A percentile compares a stretch with the other conserved stretches of the same genome.
Conservation (phyloP, 805 yeast species). For the Metschnikowia vanudenii region DNA sequence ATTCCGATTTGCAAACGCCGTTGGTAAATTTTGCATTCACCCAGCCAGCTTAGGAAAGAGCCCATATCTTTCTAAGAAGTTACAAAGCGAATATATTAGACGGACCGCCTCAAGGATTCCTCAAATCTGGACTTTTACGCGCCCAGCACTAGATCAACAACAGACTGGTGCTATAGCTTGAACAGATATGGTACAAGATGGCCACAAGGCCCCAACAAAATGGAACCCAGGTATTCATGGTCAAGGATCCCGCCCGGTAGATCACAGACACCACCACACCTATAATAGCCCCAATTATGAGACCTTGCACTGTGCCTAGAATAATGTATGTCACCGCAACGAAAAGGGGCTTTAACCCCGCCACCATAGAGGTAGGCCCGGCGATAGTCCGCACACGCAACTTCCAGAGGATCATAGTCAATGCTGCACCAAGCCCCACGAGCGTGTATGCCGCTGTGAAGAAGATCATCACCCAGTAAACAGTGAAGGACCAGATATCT, state of each 20-base stretch:
- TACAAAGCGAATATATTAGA: too few species aligned
- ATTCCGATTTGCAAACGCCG: too few species aligned
- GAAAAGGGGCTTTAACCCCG: constrained; percentile 30
- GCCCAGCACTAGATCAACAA: constrained; percentile 20
- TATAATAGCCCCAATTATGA: constrained; percentile 69
- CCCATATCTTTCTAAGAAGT: too few species aligned
- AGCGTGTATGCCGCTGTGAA: constrained; percentile 59
- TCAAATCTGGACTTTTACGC: too few species aligned
- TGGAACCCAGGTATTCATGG: constrained; percentile 96
- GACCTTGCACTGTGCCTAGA: constrained; percentile 62
- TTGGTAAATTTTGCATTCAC: too few species aligned
- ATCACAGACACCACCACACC: constrained; percentile 75
- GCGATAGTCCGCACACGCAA: constrained; percentile 15
- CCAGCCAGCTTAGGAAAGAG: too few species aligned
- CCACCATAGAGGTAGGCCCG: constrained; percentile 1
- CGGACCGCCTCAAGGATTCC: too few species aligned
- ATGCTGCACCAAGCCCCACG: constrained; percentile 60
- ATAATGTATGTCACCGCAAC: constrained; percentile 48
- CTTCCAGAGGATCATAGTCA: constrained; percentile 24
- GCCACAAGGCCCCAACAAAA: constrained; percentile 73
- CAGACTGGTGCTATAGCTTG: constrained; percentile 57
- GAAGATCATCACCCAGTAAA: constrained; percentile 76
- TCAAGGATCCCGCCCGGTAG: constrained; percentile 74
- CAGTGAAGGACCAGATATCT: constrained; percentile 83
- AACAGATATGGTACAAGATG: constrained; percentile 62